phyloP scores from a whole-genome alignment of 2,329 filamentous ascomycete genomes.

The Thielaviopsis populi region DNA sequence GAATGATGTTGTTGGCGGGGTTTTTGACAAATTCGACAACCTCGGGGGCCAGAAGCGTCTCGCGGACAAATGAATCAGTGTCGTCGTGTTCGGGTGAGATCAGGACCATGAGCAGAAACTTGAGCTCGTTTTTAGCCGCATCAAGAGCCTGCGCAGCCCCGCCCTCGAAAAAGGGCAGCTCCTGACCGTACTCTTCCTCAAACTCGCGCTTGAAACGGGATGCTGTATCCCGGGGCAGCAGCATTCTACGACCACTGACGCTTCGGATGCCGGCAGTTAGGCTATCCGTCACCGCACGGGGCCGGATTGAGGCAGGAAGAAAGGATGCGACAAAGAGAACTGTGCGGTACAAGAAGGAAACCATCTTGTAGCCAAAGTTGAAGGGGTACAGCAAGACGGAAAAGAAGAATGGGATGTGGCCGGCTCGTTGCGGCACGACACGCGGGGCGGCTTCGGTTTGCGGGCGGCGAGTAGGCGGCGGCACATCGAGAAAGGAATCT shows the following conservation, averaged over 20 bases:
- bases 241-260: slow-evolving; percentile 54
- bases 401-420: slow-evolving; percentile 63
- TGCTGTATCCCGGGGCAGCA: slow-evolving; percentile 77
- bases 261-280: slow-evolving; percentile 39
- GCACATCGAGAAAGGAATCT: slow-evolving; percentile 34
- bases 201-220: slow-evolving; percentile 84
- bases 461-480: slow-evolving; percentile 20
- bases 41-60: slow-evolving; percentile 65
- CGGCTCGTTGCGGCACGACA: slow-evolving; percentile 64
- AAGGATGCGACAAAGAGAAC: slow-evolving; percentile 69
- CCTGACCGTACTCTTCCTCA: slow-evolving; percentile 74
- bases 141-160: slow-evolving; percentile 89
- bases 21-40: slow-evolving; percentile 62
- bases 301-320: slow-evolving; percentile 50
- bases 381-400: slow-evolving; percentile 45
- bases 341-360: slow-evolving; percentile 54
- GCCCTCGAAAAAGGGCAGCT: slow-evolving; percentile 66
- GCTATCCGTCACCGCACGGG: slow-evolving; percentile 39
- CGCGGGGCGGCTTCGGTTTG: slow-evolving; percentile 58
- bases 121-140: slow-evolving; percentile 74
- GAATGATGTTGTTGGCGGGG: slow-evolving; percentile 59
- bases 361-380: slow-evolving; percentile 56
- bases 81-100: slow-evolving; percentile 92
- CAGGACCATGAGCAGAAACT: slow-evolving; percentile 78
- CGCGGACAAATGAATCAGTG: slow-evolving; percentile 62